Conservation (phyloP, 768 basidiomycete species). For the Pisolithus microcarpus region DNA sequence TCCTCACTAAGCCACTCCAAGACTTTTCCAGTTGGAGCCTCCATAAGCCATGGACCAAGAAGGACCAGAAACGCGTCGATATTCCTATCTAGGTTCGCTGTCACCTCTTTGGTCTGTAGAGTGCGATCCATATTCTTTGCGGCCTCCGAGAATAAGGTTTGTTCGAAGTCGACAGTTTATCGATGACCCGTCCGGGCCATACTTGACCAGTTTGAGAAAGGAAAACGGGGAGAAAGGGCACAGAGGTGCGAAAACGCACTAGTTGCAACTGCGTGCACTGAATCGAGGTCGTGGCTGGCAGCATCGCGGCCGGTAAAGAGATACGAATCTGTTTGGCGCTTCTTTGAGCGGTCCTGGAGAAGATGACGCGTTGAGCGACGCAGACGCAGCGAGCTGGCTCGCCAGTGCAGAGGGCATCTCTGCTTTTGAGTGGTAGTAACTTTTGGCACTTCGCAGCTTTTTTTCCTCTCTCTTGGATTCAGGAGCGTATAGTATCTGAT, state of each 20-base stretch:
- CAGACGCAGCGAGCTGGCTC: slow-evolving; percentile 67
- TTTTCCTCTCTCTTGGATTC: too few species aligned
- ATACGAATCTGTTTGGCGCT: slow-evolving; percentile 71
- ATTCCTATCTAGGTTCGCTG: slow-evolving; percentile 51
- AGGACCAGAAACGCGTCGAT: slow-evolving; percentile 59
- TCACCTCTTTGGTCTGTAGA: slow-evolving; percentile 55
- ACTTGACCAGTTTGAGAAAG: slow-evolving; percentile 9
- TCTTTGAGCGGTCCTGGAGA: slow-evolving; percentile 53
- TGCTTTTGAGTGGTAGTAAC: too few species aligned
- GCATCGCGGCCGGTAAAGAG: slow-evolving; percentile 81
- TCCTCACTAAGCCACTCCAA: slow-evolving; percentile 92
- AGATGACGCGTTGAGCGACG: slow-evolving; percentile 74
- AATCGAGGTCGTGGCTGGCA: slow-evolving; percentile 79
- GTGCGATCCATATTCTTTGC: slow-evolving; percentile 76
- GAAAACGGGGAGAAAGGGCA: slow-evolving; percentile 51
- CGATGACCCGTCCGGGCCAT: slow-evolving; percentile 12
- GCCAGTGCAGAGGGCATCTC: slow-evolving; percentile 69
- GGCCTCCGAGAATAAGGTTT: slow-evolving; percentile 70
- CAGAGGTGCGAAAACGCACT: slow-evolving; percentile 74
- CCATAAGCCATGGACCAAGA: slow-evolving; percentile 76
- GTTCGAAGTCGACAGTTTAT: slow-evolving; percentile 47
- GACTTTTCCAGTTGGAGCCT: slow-evolving; percentile 72
- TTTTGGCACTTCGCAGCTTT: too few species aligned
- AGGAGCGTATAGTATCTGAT: too few species aligned
- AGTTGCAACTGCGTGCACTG: slow-evolving; percentile 71